Conservation (phyloP, 2,329 filamentous ascomycete species). For the Furcasterigmium sp. region DNA sequence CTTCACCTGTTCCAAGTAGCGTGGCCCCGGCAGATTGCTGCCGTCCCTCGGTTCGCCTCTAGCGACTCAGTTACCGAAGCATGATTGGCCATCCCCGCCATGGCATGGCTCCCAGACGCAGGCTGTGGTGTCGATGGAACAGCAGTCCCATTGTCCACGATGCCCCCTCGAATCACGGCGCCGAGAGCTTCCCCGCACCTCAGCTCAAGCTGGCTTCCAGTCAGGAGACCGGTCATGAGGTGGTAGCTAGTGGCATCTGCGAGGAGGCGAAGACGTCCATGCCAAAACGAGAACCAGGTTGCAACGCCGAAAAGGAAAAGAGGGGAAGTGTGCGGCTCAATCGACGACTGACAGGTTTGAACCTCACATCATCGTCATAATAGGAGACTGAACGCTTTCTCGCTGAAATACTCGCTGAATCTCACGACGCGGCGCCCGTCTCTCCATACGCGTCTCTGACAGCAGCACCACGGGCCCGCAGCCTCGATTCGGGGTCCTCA, state of each 20-base stretch:
- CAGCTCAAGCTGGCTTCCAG: not conserved
- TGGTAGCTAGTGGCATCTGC: not conserved
- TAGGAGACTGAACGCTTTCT: not conserved
- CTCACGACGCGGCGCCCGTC: not conserved
- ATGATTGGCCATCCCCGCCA: slow-evolving; percentile 3
- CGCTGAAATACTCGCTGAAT: not conserved
- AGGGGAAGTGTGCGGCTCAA: not conserved
- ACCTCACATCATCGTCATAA: not conserved
- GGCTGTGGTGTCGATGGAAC: not conserved
- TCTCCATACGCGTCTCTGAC: not conserved
- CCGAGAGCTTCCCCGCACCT: not conserved
- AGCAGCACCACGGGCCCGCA: no score
- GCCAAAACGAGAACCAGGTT: not conserved
- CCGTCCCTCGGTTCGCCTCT: no score
- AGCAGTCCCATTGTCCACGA: no score
- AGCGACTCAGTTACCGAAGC: no score
- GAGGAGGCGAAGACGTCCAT: not conserved
- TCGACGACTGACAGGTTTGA: not conserved
- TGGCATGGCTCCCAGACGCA: not conserved
- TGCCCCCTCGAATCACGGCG: not conserved
- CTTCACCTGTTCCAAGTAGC: no score
- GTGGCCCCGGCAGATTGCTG: no score
- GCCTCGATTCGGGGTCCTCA: not conserved
- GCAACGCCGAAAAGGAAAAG: not conserved
- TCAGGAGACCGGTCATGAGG: no score